A percentile compares a stretch with the other conserved stretches of the same genome.
These are phyloP conservation scores for Exophiala aquamarina DNA, from an alignment of 2,329 filamentous ascomycete species.

Conservation along the genomic window DNA sequence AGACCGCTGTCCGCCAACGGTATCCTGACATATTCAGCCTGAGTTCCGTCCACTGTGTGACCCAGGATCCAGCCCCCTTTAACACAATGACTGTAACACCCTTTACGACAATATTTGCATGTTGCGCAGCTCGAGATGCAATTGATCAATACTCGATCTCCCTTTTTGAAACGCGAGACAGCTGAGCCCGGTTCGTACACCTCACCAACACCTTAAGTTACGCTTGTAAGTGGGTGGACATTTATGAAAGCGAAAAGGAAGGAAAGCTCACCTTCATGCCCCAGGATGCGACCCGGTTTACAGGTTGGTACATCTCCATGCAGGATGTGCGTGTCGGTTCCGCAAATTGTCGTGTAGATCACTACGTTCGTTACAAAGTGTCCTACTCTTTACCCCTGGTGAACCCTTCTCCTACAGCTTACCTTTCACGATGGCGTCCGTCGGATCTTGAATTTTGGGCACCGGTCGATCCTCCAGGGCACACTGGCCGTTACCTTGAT, in stretches of 20 bases:
- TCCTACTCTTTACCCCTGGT: too few species aligned
- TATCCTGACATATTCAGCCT: slow-evolving; percentile 58
- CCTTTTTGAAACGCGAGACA: slow-evolving; percentile 47
- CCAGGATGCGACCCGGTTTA: slow-evolving; percentile 47
- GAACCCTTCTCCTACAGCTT: too few species aligned
- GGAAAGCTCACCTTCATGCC: slow-evolving; percentile 51
- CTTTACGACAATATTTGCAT: slow-evolving; percentile 52
- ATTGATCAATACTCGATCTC: slow-evolving; percentile 54
- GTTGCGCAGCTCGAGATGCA: slow-evolving; percentile 53
- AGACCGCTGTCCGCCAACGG: slow-evolving; percentile 52
- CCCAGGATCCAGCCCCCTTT: slow-evolving; percentile 58
- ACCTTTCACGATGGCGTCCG: slow-evolving; percentile 50
- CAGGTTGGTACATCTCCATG: slow-evolving; percentile 55
- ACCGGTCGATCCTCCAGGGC: slow-evolving; percentile 43
- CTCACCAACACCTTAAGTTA: slow-evolving; percentile 40
- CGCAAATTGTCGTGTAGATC: slow-evolving; percentile 53
- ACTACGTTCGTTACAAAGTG: slow-evolving; percentile 26
- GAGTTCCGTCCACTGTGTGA: slow-evolving; percentile 54
- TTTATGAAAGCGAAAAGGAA: too few species aligned
- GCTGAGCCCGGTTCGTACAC: slow-evolving; percentile 46
- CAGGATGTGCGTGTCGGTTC: slow-evolving; percentile 57
- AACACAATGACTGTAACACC: slow-evolving; percentile 55
- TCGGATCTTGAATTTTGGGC: slow-evolving; percentile 42
- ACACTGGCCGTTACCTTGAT: slow-evolving; percentile 36
- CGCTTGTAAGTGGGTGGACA: background rate